Evolutionary conservation across 2,329 filamentous ascomycete species (phyloP).

Genomic region (Zopfia rhizophila): DNA sequence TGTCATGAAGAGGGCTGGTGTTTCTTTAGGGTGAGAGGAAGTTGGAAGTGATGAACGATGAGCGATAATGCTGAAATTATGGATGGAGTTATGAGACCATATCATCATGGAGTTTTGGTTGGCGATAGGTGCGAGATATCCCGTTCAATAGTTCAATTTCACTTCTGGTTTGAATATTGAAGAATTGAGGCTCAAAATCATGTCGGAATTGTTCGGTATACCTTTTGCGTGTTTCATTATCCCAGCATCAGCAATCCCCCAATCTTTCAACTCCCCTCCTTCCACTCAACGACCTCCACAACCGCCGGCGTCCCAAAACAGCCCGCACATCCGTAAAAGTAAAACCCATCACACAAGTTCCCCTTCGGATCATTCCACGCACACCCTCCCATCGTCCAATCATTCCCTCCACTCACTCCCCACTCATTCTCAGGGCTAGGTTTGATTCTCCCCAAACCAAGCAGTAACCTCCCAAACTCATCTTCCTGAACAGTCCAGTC

Average conservation of each 20-base stretch:
- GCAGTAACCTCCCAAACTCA: neutral
- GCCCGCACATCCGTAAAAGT: constrained; percentile 6
- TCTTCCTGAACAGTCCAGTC: constrained; percentile 15
- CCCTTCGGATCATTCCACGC: constrained; percentile 9
- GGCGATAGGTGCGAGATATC: no score
- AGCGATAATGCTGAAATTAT: no score
- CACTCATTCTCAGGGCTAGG: neutral
- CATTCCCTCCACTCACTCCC: neutral
- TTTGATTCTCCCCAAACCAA: constrained; percentile 9
- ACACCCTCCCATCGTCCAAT: constrained; percentile 7
- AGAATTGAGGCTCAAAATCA: no score
- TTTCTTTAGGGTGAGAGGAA: constrained; percentile 72
- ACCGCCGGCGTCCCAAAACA: constrained; percentile 10
- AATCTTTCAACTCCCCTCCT: no score
- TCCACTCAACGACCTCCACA: constrained; percentile 5
- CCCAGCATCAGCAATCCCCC: no score
- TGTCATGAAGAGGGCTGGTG: constrained; percentile 85
- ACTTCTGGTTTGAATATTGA: no score
- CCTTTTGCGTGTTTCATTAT: no score
- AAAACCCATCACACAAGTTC: constrained; percentile 10
- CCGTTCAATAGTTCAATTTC: no score
- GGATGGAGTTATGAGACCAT: no score
- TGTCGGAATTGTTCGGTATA: no score
- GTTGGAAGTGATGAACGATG: neutral
- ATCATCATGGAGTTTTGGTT: no score